Conservation (phyloP, 2,329 filamentous ascomycete species). For the Penicillium sp. region DNA sequence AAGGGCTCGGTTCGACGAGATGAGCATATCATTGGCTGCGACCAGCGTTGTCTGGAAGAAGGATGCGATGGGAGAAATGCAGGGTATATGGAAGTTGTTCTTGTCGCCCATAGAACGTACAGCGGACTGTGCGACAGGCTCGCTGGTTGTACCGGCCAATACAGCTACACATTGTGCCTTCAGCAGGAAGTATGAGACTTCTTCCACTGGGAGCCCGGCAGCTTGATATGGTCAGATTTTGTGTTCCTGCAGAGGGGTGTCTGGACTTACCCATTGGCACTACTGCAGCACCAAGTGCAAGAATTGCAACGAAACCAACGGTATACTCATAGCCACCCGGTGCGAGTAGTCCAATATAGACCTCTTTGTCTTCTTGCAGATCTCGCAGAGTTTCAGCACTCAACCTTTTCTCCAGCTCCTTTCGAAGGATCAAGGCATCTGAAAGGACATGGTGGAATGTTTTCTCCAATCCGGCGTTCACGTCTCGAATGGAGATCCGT, state of each 20-base stretch:
- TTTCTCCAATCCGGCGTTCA: slow-evolving; percentile 33
- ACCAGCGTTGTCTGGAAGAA: slow-evolving; percentile 16
- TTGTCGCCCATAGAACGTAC: slow-evolving; percentile 16
- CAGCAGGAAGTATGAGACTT: slow-evolving; percentile 33
- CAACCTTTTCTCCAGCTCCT: slow-evolving; percentile 17
- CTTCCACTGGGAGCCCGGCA: slow-evolving; percentile 29
- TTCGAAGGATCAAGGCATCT: slow-evolving; percentile 32
- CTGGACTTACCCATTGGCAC: slow-evolving; percentile 33
- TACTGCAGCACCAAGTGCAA: slow-evolving; percentile 35
- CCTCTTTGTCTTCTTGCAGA: slow-evolving; percentile 29
- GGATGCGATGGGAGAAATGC: slow-evolving; percentile 26
- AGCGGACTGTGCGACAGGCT: slow-evolving; percentile 14
- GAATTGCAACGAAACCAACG: slow-evolving; percentile 35
- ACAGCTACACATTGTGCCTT: slow-evolving; percentile 21
- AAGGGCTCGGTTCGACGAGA: slow-evolving; percentile 30
- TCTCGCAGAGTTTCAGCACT: slow-evolving; percentile 17
- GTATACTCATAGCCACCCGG: slow-evolving; percentile 40
- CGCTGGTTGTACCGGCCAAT: slow-evolving; percentile 10
- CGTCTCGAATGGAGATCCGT: slow-evolving; percentile 31
- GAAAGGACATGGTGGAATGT: slow-evolving; percentile 35
- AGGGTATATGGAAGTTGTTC: slow-evolving; percentile 14
- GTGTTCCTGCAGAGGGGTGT: neutral
- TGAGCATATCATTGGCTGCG: slow-evolving; percentile 17
- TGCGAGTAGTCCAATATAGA: slow-evolving; percentile 34
- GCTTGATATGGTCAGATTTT: slow-evolving; percentile 10